Conservation (phyloP, 139 green algal species). For the Desmodesmus armatus region DNA sequence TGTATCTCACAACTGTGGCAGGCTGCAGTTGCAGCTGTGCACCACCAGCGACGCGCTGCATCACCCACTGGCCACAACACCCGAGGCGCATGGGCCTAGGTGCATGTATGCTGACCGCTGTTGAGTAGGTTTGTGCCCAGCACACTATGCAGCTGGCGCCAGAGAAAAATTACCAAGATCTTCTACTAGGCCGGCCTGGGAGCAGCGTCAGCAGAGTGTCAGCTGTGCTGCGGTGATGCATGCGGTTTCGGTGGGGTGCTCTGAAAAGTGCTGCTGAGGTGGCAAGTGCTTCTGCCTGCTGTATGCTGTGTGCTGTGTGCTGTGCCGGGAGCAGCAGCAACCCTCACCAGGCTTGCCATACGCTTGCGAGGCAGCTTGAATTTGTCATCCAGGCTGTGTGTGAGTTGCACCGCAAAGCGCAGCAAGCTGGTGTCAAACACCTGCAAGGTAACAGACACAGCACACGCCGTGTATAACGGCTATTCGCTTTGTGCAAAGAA, state of each 20-base stretch:
- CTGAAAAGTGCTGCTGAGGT: neutral
- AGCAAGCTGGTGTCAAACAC: constrained; percentile 61
- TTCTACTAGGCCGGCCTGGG: neutral
- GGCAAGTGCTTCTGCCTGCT: neutral
- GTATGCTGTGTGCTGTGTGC: neutral
- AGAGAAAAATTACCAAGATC: neutral
- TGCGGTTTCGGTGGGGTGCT: neutral
- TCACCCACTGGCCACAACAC: too few relatives aligned
- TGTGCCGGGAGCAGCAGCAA: neutral
- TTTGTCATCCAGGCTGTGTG: constrained; percentile 62
- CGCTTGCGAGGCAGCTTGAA: constrained; percentile 60
- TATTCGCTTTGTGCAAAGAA: too few relatives aligned
- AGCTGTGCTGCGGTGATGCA: neutral
- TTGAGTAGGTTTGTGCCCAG: too few relatives aligned
- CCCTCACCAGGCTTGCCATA: constrained; percentile 63
- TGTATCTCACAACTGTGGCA: too few relatives aligned
- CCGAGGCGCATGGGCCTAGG: too few relatives aligned
- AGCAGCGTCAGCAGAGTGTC: neutral
- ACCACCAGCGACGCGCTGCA: too few relatives aligned
- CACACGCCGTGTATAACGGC: too few relatives aligned
- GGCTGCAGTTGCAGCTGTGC: too few relatives aligned
- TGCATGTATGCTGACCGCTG: too few relatives aligned
- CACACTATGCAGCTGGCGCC: too few relatives aligned
- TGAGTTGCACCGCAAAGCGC: constrained; percentile 55
- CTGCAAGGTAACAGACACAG: constrained; percentile 42